These are phyloP conservation scores for Irpex sp. DNA, from an alignment of 1,284 basidiomycete genomes.

Conservation along the genomic window DNA sequence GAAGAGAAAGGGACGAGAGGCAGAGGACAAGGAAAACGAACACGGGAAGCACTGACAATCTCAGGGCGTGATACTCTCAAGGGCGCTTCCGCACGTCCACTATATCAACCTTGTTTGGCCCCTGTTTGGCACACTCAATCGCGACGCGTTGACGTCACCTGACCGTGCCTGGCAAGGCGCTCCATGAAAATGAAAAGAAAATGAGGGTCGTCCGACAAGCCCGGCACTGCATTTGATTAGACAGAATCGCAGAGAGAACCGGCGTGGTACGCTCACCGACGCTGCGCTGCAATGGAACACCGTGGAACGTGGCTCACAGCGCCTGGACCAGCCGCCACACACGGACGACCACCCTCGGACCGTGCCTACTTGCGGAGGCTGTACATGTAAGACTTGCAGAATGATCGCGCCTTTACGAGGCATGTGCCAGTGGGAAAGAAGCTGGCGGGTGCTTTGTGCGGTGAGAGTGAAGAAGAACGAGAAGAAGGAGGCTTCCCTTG, in stretches of 20 bases:
- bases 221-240: neutral
- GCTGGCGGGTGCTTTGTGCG: too few species aligned
- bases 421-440: too few species aligned
- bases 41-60: neutral
- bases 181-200: neutral
- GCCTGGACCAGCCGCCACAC: too few species aligned
- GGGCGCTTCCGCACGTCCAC: neutral
- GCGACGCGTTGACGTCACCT: slow-evolving; percentile 12
- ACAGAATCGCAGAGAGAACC: neutral
- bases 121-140: slow-evolving; percentile 4
- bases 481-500: neutral
- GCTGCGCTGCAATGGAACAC: too few species aligned
- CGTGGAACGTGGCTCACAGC: too few species aligned
- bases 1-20: neutral
- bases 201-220: neutral
- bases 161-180: slow-evolving; percentile 1
- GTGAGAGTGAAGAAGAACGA: too few species aligned
- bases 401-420: neutral
- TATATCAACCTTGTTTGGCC: slow-evolving; percentile 9
- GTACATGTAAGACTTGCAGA: neutral
- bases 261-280: neutral
- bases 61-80: neutral
- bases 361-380: neutral
- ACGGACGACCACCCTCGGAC: neutral
- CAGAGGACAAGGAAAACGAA: neutral